Evolutionary conservation across 1,284 basidiomycete species (phyloP).

Genomic region (Ganoderma resinaceum): DNA sequence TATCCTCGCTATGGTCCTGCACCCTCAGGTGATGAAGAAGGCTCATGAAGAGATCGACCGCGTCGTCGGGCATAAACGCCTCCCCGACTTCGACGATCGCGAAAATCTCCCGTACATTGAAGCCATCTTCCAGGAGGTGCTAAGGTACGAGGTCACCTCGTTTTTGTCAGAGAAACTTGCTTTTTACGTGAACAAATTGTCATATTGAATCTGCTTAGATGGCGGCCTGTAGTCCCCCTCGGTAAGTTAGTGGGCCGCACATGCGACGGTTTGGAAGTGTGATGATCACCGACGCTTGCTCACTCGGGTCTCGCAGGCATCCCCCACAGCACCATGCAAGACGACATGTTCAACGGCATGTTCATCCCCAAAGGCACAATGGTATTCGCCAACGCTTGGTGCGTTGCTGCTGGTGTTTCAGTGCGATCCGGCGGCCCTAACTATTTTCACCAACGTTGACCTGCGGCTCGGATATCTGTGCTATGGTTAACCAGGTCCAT

Average conservation of each 20-base stretch:
- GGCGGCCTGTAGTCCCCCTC: conserved; percentile 32
- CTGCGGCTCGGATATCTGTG: neutral
- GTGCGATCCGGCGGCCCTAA: too few relatives aligned
- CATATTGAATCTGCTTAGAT: conserved; percentile 17
- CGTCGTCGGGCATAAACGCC: conserved; percentile 40
- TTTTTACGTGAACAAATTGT: neutral
- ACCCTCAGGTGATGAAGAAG: conserved; percentile 41
- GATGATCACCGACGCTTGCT: neutral
- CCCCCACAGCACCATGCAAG: conserved; percentile 34
- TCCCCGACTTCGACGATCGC: conserved; percentile 42
- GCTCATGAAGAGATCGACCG: conserved; percentile 45
- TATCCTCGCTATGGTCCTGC: conserved; percentile 39
- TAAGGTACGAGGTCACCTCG: conserved; percentile 17
- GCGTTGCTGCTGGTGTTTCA: conserved; percentile 9
- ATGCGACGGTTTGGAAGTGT: neutral
- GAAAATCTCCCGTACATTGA: conserved; percentile 44
- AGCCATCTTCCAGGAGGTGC: conserved; percentile 35
- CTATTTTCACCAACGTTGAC: neutral
- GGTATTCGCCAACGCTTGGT: conserved; percentile 35
- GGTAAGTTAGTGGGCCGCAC: conserved; percentile 14
- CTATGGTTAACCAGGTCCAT: conserved; percentile 23
- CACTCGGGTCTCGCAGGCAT: conserved; percentile 24
- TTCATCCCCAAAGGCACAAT: conserved; percentile 35
- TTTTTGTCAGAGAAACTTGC: neutral
- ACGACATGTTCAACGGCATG: conserved; percentile 35